Percentiles rank a stretch among this genome's conserved stretches.
Evolutionary conservation across 2,329 filamentous ascomycete species (phyloP).

Genomic region (Proliferodiscus dingleyae): DNA sequence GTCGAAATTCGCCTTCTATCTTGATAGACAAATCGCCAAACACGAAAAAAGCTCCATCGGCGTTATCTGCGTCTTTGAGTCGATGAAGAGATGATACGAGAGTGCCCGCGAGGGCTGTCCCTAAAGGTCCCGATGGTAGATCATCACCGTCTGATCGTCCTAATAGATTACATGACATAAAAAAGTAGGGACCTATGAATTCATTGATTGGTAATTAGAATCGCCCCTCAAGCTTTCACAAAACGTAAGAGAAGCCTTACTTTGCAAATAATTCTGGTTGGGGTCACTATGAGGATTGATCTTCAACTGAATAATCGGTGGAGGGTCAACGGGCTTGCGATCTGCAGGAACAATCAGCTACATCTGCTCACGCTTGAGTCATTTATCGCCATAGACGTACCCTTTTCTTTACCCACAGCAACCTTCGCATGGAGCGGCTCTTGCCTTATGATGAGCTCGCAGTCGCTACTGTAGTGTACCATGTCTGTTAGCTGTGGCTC

Average conservation of each 20-base stretch:
- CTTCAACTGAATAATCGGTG: constrained; percentile 73
- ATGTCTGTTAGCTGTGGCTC: constrained; percentile 23
- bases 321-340: constrained; percentile 83
- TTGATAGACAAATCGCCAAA: constrained; percentile 83
- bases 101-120: constrained; percentile 62
- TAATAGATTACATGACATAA: constrained; percentile 42
- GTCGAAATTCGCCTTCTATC: constrained; percentile 63
- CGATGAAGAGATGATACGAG: constrained; percentile 77
- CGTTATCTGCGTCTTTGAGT: constrained; percentile 71
- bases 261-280: constrained; percentile 47
- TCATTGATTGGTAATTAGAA: constrained; percentile 9
- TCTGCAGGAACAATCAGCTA: constrained; percentile 41
- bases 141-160: constrained; percentile 38
- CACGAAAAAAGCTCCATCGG: constrained; percentile 83
- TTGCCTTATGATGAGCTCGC: constrained; percentile 57
- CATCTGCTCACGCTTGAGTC: background rate
- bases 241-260: constrained; percentile 38
- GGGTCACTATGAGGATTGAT: constrained; percentile 43
- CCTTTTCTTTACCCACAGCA: constrained; percentile 70
- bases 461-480: constrained; percentile 43
- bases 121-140: constrained; percentile 35
- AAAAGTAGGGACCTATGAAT: constrained; percentile 42
- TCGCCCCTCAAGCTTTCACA: background rate
- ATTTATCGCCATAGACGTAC: constrained; percentile 37
- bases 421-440: constrained; percentile 64